These are phyloP conservation scores for Xylogone sp. DNA, from an alignment of 2,329 filamentous ascomycete species.

Conservation along the genomic window DNA sequence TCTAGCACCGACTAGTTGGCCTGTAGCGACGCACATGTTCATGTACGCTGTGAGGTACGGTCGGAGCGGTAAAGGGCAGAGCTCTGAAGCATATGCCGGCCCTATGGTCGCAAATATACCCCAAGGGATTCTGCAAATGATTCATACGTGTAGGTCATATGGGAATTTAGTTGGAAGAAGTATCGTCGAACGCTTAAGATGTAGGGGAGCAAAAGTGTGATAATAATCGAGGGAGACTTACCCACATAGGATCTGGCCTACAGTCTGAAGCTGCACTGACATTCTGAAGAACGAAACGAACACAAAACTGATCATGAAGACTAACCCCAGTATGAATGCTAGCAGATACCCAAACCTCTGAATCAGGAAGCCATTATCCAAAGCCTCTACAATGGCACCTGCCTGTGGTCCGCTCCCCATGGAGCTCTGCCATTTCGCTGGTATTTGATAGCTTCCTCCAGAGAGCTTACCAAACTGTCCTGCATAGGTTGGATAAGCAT, in stretches of 20 bases:
- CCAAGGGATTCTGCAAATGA: slow-evolving; percentile 42
- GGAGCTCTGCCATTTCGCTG: slow-evolving; percentile 25
- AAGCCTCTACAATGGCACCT: slow-evolving; percentile 35
- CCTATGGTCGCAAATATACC: slow-evolving; percentile 41
- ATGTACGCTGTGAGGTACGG: slow-evolving; percentile 49
- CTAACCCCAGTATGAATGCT: slow-evolving; percentile 39
- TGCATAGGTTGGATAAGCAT: slow-evolving; percentile 25
- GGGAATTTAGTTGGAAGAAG: neutral
- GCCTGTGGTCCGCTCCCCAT: slow-evolving; percentile 17
- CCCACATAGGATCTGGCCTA: slow-evolving; percentile 2
- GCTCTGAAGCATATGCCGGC: slow-evolving; percentile 34
- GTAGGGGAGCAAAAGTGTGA: too few species aligned
- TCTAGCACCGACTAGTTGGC: slow-evolving; percentile 41
- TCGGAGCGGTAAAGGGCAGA: slow-evolving; percentile 46
- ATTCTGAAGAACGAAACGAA: slow-evolving; percentile 45
- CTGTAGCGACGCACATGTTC: slow-evolving; percentile 46
- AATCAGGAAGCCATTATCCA: slow-evolving; percentile 35
- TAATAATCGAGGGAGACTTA: too few species aligned
- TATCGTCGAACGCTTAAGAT: neutral
- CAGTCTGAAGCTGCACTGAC: slow-evolving; percentile 26
- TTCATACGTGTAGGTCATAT: slow-evolving; percentile 8
- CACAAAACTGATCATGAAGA: slow-evolving; percentile 39
- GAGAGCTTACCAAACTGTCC: slow-evolving; percentile 11
- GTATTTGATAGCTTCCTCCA: slow-evolving; percentile 17
- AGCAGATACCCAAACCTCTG: slow-evolving; percentile 43